These are phyloP conservation scores for Thamnidium elegans DNA, from an alignment of 192 early-diverging fungal genomes.

Conservation along the genomic window DNA sequence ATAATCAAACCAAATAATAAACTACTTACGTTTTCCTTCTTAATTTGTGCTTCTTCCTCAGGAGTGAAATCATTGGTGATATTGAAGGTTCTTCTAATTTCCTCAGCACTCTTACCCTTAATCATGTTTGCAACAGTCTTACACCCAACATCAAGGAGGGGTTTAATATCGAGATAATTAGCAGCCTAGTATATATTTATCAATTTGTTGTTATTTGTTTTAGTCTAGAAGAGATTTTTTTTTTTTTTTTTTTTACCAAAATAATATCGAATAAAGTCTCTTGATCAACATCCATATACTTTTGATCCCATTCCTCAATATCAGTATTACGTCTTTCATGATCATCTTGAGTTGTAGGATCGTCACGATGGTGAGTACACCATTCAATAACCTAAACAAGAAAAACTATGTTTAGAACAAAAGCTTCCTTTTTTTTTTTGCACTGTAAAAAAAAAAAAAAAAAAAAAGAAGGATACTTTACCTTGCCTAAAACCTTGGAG, in stretches of 20 bases:
- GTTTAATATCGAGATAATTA: conserved; percentile 95
- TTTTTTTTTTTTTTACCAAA: conserved; percentile 41
- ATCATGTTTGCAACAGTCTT: conserved; percentile 99
- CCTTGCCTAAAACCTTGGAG: conserved; percentile 68
- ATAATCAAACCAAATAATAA: conserved; percentile 19
- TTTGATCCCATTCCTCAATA: conserved; percentile 78
- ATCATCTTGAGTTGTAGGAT: conserved; percentile 55
- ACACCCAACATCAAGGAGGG: conserved; percentile 94
- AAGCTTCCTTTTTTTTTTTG: background rate
- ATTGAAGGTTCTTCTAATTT: conserved; percentile 96
- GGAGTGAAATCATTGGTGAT: conserved; percentile 94
- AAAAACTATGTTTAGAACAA: conserved; percentile 5
- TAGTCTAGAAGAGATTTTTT: background rate
- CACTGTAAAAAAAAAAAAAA: background rate
- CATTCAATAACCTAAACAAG: conserved; percentile 71
- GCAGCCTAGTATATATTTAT: conserved; percentile 47
- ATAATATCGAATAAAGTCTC: conserved; percentile 82
- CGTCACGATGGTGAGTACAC: conserved; percentile 74
- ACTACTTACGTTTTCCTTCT: conserved; percentile 63
- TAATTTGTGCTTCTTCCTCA: conserved; percentile 93
- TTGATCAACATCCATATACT: conserved; percentile 76
- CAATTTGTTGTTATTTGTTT: background rate
- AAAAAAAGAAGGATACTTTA: too few species aligned
- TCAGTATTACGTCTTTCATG: conserved; percentile 64
- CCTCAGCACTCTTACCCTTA: conserved; percentile 88